Base-by-base conservation (phyloP, 2,329 filamentous ascomycete species). In the Fusarium avenaceum region DNA sequence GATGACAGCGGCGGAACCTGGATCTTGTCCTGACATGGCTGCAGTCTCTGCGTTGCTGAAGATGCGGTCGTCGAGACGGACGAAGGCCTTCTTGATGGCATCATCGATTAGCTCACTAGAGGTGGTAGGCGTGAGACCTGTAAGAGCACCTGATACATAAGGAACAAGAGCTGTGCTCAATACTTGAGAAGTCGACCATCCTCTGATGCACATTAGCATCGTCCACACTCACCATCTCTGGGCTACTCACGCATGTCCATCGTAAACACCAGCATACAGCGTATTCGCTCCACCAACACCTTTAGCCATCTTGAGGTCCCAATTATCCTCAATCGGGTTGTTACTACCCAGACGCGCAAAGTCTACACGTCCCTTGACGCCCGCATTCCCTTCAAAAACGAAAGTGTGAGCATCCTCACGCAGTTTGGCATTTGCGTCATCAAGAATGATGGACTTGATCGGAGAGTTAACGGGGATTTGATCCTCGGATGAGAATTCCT, bases 51-150 rank as follows among this genome's bases (percentile, higher is more conserved):
- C 82, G 3, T 60, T 70, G 22, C 65, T 59, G 73, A 82, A 85
- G 40, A 90, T 84, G 64, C 85, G 84, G 49, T 87, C 82, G 71
- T 90, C 88, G 1, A 87, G 81, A 44, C 82, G 80, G 3, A 83
- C 77, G 71, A 90, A 91, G 24, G 84, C 81, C 51, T 83, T 81
- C 76, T 85, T 86, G 78, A 90, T 88, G 5, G 85, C 85, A 14
- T 74, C 75, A 30, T 85, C 83, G 24, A 90, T 81, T 4, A 82
- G 79, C 13, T 84, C 79, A 54, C 83, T 80, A 20, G 85, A 79
- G 11, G 69, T 73, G 15, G 17, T 63, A n/a, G 66, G 20, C 0
- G 74, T 63, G 1, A 84, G 68, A 3, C 61, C 60, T 13, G 70
- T 59, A 2, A 85, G 69, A 0, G 76, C 74, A 6, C 73, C 69